Evolutionary conservation across 108 stramenopile genomes (phyloP).

Genomic region (Skeletonema grethae): DNA sequence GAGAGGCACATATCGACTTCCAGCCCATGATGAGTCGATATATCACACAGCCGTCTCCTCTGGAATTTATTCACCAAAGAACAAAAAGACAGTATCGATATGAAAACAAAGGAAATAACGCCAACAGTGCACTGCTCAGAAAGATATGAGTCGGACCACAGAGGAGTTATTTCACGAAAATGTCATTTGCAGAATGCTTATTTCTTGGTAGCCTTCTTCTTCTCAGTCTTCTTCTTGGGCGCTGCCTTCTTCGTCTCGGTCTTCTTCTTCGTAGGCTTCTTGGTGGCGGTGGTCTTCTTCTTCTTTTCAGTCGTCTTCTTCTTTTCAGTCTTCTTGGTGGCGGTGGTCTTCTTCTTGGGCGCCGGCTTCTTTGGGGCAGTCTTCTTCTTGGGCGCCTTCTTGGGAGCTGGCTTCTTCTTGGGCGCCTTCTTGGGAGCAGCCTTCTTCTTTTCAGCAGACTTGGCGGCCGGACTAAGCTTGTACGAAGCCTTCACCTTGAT

Average conservation of each 20-base stretch:
- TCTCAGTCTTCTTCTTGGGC: not conserved
- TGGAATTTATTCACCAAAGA: conserved; percentile 1
- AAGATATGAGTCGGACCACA: not conserved
- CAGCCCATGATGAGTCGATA: not conserved
- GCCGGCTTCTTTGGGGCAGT: too few relatives aligned
- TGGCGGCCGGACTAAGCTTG: conserved; percentile 55
- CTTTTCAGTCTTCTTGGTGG: not conserved
- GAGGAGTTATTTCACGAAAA: too few relatives aligned
- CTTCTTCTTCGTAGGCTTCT: not conserved
- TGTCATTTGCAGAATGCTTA: not conserved
- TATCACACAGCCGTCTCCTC: not conserved
- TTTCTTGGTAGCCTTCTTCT: not conserved
- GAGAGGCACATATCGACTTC: not conserved
- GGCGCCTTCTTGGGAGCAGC: conserved; percentile 34
- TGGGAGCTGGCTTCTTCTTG: conserved; percentile 32
- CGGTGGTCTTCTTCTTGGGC: not conserved
- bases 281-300: not conserved
- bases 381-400: not conserved
- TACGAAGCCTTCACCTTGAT: conserved; percentile 53
- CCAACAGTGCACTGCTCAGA: not conserved
- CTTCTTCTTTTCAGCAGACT: conserved; percentile 57
- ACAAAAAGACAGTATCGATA: not conserved
- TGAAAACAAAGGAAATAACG: not conserved
- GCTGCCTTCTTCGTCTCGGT: not conserved
- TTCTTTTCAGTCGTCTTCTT: not conserved